A percentile compares a stretch with the other conserved stretches of the same genome.
Evolutionary conservation across 768 basidiomycete genomes (phyloP).

Genomic region (Tulasnella sp.): DNA sequence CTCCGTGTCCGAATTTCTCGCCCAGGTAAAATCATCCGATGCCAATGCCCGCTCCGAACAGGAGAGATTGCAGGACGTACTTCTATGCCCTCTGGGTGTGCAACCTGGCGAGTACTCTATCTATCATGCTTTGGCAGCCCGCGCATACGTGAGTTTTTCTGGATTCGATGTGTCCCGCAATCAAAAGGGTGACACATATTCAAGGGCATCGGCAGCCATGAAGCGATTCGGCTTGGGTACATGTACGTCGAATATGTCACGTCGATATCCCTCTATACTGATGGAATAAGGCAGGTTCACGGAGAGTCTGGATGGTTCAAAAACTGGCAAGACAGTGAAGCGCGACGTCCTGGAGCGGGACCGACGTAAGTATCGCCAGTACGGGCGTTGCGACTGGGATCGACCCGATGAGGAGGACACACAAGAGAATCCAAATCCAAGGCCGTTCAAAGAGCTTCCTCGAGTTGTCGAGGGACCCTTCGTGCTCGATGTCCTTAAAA

Average conservation of each 20-base stretch:
- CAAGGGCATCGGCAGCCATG: neutral
- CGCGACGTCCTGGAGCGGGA: neutral
- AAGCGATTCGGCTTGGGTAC: neutral
- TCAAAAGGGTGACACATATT: neutral
- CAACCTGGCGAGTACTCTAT: neutral
- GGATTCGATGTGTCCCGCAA: neutral
- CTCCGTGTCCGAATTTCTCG: neutral
- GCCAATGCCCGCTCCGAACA: no score
- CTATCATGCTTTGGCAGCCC: neutral
- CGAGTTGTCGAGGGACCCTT: no score
- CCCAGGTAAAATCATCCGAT: neutral
- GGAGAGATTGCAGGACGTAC: neutral
- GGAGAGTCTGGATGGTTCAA: slow-evolving; percentile 3
- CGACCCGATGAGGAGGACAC: neutral
- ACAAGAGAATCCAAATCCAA: neutral
- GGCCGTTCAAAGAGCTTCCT: slow-evolving; percentile 22
- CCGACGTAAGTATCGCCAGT: neutral
- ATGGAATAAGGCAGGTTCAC: neutral
- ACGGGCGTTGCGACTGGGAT: neutral
- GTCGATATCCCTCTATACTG: neutral
- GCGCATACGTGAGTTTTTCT: neutral
- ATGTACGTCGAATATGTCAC: neutral
- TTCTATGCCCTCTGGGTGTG: neutral
- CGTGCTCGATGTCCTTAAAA: no score
- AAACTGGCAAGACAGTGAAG: slow-evolving; percentile 1